These are phyloP conservation scores for Trametes pubescens DNA, from an alignment of 1,284 basidiomycete species.

Conservation along the genomic window DNA sequence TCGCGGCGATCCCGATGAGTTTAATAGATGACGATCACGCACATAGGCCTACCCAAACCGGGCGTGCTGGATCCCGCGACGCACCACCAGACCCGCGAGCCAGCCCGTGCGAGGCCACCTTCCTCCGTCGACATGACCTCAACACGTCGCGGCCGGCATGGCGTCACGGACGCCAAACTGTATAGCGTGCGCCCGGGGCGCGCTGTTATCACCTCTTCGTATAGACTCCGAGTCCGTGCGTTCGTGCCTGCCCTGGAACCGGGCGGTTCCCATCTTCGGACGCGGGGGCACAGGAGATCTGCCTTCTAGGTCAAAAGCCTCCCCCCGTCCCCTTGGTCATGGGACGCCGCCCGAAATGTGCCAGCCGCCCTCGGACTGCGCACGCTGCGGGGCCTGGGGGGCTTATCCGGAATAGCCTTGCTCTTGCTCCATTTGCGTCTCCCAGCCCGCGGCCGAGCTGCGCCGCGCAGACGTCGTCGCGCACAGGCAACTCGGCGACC, in stretches of 20 bases:
- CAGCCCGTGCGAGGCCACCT: neutral
- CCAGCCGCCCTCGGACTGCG: constrained; percentile 24
- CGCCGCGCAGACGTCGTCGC: neutral
- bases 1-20: constrained; percentile 1
- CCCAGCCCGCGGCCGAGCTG: constrained; percentile 13
- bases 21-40: neutral
- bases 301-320: constrained; percentile 27
- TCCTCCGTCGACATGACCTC: neutral
- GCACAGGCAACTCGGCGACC: neutral
- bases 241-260: constrained; percentile 21
- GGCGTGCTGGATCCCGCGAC: constrained; percentile 6
- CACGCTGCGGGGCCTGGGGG: constrained; percentile 22
- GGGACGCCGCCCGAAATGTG: constrained; percentile 24
- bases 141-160: neutral
- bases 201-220: constrained; percentile 24
- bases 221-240: constrained; percentile 25
- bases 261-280: constrained; percentile 18
- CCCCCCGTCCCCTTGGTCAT: constrained; percentile 29
- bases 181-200: constrained; percentile 4
- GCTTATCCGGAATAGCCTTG: constrained; percentile 23
- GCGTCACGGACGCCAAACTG: neutral
- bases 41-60: constrained; percentile 1
- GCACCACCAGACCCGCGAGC: neutral
- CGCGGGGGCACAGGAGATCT: constrained; percentile 20
- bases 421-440: constrained; percentile 17